A percentile compares a stretch with the other conserved stretches of the same genome.
These are phyloP conservation scores for Kernera saxatilis DNA, from an alignment of 345 rosid species.

Conservation along the genomic window DNA sequence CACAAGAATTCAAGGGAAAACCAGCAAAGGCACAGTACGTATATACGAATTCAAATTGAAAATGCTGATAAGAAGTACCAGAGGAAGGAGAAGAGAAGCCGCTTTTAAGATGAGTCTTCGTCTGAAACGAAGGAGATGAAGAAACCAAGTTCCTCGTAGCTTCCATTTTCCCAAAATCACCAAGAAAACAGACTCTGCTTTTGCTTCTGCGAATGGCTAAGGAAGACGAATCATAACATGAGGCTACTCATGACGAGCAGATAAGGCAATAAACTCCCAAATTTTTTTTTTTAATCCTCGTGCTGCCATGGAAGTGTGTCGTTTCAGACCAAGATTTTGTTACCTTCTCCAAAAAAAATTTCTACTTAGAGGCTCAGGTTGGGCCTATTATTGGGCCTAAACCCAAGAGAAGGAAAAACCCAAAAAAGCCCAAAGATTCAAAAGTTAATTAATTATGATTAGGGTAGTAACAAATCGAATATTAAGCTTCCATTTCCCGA, in stretches of 20 bases:
- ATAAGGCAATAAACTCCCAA: conserved; percentile 12
- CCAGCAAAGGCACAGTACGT: neutral
- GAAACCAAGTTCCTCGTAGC: conserved; percentile 57
- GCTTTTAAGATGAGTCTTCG: conserved; percentile 47
- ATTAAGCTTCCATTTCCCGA: neutral
- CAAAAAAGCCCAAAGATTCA: neutral
- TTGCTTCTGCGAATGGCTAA: conserved; percentile 4
- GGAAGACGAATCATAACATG: conserved; percentile 14
- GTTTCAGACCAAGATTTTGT: too few relatives aligned
- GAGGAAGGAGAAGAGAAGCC: conserved; percentile 39
- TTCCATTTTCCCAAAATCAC: conserved; percentile 47
- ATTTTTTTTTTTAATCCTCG: neutral
- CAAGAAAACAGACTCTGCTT: neutral
- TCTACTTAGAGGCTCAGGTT: neutral
- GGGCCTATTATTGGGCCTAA: neutral
- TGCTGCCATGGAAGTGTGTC: conserved; percentile 25
- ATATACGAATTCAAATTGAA: neutral
- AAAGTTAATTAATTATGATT: neutral
- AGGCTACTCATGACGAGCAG: conserved; percentile 8
- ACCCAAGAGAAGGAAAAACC: neutral
- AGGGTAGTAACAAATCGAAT: neutral
- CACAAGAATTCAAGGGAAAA: neutral
- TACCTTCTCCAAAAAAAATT: neutral
- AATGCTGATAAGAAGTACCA: conserved; percentile 32
- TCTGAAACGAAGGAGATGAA: conserved; percentile 55